These are phyloP conservation scores for Trichocladium antarcticum DNA, from an alignment of 495 filamentous ascomycete genomes.

Conservation along the genomic window DNA sequence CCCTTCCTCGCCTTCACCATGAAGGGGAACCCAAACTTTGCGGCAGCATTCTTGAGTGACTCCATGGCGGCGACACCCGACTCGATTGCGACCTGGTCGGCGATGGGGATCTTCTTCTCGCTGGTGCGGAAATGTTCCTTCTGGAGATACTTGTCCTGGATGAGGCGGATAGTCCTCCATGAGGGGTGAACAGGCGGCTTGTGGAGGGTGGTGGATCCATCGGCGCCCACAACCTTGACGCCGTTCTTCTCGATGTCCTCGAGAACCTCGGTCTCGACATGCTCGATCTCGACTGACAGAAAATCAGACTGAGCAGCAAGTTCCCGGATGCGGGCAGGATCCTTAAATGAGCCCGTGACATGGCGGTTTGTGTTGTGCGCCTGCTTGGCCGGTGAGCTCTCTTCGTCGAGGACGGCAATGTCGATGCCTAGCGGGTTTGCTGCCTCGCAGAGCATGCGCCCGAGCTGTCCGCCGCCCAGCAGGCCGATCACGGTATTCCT, in stretches of 20 bases:
- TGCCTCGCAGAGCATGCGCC: conserved; percentile 90
- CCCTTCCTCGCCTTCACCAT: conserved; percentile 92
- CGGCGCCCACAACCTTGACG: conserved; percentile 37
- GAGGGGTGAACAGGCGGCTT: conserved; percentile 63
- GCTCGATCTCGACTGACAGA: conserved; percentile 94
- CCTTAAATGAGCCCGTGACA: conserved; percentile 76
- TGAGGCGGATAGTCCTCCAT: conserved; percentile 78
- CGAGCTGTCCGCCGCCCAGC: conserved; percentile 61
- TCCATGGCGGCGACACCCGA: conserved; percentile 37
- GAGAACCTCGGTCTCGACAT: conserved; percentile 86
- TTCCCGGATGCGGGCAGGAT: conserved; percentile 60
- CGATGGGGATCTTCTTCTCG: conserved; percentile 55
- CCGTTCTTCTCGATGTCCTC: conserved; percentile 61
- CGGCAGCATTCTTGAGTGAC: conserved; percentile 52
- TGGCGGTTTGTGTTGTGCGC: conserved; percentile 64
- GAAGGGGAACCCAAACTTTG: conserved; percentile 67
- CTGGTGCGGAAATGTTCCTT: conserved; percentile 60
- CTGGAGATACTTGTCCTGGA: conserved; percentile 94
- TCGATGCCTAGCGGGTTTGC: conserved; percentile 79
- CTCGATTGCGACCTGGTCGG: conserved; percentile 51
- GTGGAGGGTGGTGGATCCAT: conserved; percentile 32
- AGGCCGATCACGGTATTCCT: conserved; percentile 33
- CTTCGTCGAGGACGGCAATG: conserved; percentile 67
- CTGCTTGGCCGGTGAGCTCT: conserved; percentile 79
- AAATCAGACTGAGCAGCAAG: conserved; percentile 71